Evolutionary conservation across 306 rosid species (phyloP), one percentile per base, ranked within the genome.

Genomic region (Psophocarpus tetragonolobus): DNA sequence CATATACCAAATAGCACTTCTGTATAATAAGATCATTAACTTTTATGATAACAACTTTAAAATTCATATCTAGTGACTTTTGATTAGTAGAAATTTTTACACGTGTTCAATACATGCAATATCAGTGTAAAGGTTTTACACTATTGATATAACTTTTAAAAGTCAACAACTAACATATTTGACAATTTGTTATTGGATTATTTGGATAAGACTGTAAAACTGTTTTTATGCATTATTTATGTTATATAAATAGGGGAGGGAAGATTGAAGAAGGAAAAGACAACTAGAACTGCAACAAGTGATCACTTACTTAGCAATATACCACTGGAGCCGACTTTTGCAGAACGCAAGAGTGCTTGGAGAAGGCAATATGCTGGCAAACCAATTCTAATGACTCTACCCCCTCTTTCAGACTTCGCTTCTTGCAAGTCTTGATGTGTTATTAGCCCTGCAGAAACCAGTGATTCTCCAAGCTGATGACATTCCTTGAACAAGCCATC

Each of bases 361-460:
- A 95, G 92, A 85, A 95, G 87, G 85, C 96, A 86, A 85, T 88
- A 87, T 57, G 99, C 91, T 32, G 94, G 99, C 77, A 95, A 89
- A 63, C 99, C 97, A 81, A 87, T 84, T 77, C 87, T 81, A 70
- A 95, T 88, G 69, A 92, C 90, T 85, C 80, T 79, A 87, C 90
- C 88, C 17, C 94, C 93, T 72, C 83, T 86, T 48, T 86, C 78
- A 45, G 84, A 86, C 81, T 77, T 82, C 61, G 94, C 90, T 73
- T 87, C 97, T 81, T 85, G 86, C 1, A 95, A 68, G 86, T 95
- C 99, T 72, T 85, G 77, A 36, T 48, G 26, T 18, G 89, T 88
- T 84, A 95, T 88, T 58, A 74, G 66, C 50, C 97, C 97, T 53
- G 89, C 87, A 24, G 90, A 86, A 67, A 90, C 79, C 90, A 92